These are phyloP conservation scores for Cryptococcus depauperatus DNA, from an alignment of 1,284 basidiomycete species.

Conservation along the genomic window DNA sequence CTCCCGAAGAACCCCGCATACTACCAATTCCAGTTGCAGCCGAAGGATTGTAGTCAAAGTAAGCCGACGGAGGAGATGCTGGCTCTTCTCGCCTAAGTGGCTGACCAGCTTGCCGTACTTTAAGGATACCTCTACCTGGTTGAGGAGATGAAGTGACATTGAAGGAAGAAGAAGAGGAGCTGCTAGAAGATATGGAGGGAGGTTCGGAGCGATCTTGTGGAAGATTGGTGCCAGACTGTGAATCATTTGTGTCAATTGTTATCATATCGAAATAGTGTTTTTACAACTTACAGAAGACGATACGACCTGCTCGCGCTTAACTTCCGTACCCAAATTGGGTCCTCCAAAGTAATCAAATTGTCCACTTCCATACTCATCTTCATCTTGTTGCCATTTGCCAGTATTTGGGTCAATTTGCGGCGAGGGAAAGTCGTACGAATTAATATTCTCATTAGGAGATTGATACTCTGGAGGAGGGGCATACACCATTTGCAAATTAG, in stretches of 20 bases:
- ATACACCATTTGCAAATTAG: conserved; percentile 58
- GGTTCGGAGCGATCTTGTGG: conserved; percentile 8
- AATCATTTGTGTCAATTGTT: not conserved
- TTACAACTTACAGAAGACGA: not conserved
- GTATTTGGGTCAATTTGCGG: conserved; percentile 28
- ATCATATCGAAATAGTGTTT: not conserved
- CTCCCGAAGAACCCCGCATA: conserved; percentile 26
- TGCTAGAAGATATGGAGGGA: conserved; percentile 18
- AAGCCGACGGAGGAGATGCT: conserved; percentile 26
- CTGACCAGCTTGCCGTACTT: conserved; percentile 32
- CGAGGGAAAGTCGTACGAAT: conserved; percentile 34
- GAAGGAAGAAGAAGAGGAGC: conserved; percentile 26
- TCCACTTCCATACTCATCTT: conserved; percentile 48
- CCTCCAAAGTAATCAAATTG: conserved; percentile 58
- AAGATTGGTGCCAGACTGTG: conserved; percentile 3
- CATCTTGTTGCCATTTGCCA: conserved; percentile 40
- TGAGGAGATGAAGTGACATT: conserved; percentile 22
- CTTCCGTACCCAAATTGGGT: conserved; percentile 42
- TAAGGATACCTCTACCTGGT: conserved; percentile 39
- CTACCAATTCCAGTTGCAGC: conserved; percentile 44
- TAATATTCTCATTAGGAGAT: conserved; percentile 19
- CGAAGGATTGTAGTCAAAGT: conserved; percentile 46
- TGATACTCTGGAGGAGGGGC: conserved; percentile 53
- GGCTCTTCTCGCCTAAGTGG: conserved; percentile 22
- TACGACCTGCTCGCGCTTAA: not conserved